A percentile compares a stretch with the other conserved stretches of the same genome.
phyloP scores from a whole-genome alignment of 495 filamentous ascomycete species.

The Penicillium silybi region DNA sequence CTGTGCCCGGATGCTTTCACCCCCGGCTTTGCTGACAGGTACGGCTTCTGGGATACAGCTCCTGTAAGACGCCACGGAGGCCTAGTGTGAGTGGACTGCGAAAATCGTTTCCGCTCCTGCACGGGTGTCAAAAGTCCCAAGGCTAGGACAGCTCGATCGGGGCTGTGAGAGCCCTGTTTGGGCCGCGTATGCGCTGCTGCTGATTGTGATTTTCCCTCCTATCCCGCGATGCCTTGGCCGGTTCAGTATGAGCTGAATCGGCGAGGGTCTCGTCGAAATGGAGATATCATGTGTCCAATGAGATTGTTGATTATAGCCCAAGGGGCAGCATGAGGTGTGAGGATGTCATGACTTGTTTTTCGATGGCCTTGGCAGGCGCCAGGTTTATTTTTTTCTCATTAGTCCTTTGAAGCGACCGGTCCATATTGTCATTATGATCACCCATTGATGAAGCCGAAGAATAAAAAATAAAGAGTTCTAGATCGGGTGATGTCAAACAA shows the following conservation, averaged over 20 bases:
- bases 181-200: constrained; percentile 15
- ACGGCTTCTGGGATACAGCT: constrained; percentile 11
- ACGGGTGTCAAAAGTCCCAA: constrained; percentile 11
- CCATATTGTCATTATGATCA: constrained; percentile 26
- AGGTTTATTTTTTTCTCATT: constrained; percentile 22
- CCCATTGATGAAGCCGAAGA: constrained; percentile 4
- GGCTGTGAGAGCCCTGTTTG: neutral
- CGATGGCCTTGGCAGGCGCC: constrained; percentile 21
- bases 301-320: constrained; percentile 1
- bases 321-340: constrained; percentile 7
- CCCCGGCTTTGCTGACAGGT: constrained; percentile 23
- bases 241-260: constrained; percentile 7
- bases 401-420: constrained; percentile 26
- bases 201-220: constrained; percentile 18
- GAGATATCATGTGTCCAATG: constrained; percentile 8
- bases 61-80: constrained; percentile 29
- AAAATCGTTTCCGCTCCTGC: constrained; percentile 32
- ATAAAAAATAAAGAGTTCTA: constrained; percentile 28
- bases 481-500: constrained; percentile 14
- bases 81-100: constrained; percentile 28
- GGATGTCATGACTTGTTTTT: constrained; percentile 5
- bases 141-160: neutral
- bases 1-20: constrained; percentile 22
- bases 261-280: constrained; percentile 13
- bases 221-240: constrained; percentile 3